Conservation (phyloP, 2,329 filamentous ascomycete species). For the Arthroderma sp. region DNA sequence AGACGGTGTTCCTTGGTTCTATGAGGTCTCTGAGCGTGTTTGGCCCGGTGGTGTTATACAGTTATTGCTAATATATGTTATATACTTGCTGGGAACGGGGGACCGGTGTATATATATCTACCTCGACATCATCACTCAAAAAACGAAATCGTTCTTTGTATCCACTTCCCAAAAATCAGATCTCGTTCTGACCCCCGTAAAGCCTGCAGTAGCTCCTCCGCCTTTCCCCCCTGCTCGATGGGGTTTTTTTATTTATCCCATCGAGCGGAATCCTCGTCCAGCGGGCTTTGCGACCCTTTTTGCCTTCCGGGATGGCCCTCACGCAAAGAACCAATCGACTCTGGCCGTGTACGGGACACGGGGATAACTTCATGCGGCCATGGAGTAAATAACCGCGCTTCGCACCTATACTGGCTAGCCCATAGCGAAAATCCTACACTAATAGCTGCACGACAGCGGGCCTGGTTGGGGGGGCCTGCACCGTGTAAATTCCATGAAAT, state of each 20-base stretch:
- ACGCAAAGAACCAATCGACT: not conserved
- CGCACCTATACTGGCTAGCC: not conserved
- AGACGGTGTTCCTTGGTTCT: not conserved
- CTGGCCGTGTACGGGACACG: not conserved
- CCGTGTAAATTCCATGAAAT: too few species aligned
- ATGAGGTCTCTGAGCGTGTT: slow-evolving; percentile 1
- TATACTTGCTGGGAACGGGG: not conserved
- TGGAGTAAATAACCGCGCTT: not conserved
- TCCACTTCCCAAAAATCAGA: not conserved
- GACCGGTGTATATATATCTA: not conserved
- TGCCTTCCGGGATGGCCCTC: not conserved
- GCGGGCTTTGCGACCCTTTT: too few species aligned
- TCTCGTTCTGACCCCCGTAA: not conserved
- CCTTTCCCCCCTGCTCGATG: not conserved
- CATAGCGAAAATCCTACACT: not conserved
- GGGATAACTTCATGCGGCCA: not conserved
- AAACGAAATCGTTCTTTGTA: not conserved
- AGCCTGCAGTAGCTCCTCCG: not conserved
- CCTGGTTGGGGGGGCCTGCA: too few species aligned
- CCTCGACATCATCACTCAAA: not conserved
- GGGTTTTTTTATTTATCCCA: not conserved
- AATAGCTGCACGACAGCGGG: not conserved
- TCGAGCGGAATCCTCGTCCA: not conserved
- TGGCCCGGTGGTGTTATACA: not conserved
- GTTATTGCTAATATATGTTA: not conserved